These are phyloP conservation scores for Fraxinus americana DNA, from an alignment of 257 asterid genomes.

Conservation along the genomic window DNA sequence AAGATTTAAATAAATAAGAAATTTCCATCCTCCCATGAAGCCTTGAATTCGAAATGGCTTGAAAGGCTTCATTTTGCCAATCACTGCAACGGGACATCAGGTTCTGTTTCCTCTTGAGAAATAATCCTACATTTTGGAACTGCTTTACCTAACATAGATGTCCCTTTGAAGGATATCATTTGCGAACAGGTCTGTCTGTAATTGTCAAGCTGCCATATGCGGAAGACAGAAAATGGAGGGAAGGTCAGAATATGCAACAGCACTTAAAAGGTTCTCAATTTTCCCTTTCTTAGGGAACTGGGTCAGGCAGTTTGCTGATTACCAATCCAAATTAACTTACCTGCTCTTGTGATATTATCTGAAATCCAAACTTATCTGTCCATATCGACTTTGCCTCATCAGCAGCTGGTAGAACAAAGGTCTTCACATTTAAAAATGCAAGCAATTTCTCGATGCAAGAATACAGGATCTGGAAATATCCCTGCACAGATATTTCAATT, in stretches of 20 bases:
- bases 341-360: constrained; percentile 66
- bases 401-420: constrained; percentile 87
- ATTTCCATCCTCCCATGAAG: constrained; percentile 32
- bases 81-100: constrained; percentile 39
- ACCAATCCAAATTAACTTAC: constrained; percentile 27
- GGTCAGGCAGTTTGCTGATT: background rate
- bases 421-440: constrained; percentile 61
- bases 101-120: constrained; percentile 43
- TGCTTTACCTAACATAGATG: constrained; percentile 77
- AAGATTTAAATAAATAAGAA: constrained; percentile 2
- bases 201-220: constrained; percentile 60
- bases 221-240: constrained; percentile 2
- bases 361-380: constrained; percentile 87
- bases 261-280: background rate
- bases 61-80: constrained; percentile 16
- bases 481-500: constrained; percentile 46
- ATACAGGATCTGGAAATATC: constrained; percentile 75
- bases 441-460: constrained; percentile 63
- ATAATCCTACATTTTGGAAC: constrained; percentile 74
- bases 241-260: background rate
- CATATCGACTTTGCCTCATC: constrained; percentile 88
- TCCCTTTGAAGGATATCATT: constrained; percentile 82
- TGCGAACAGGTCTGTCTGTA: constrained; percentile 85
- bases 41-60: constrained; percentile 26
- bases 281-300: background rate